Evolutionary conservation across 495 filamentous ascomycete species (phyloP), one percentile per base, ranked within the genome.

Genomic region (Pseudevernia furfuracea): DNA sequence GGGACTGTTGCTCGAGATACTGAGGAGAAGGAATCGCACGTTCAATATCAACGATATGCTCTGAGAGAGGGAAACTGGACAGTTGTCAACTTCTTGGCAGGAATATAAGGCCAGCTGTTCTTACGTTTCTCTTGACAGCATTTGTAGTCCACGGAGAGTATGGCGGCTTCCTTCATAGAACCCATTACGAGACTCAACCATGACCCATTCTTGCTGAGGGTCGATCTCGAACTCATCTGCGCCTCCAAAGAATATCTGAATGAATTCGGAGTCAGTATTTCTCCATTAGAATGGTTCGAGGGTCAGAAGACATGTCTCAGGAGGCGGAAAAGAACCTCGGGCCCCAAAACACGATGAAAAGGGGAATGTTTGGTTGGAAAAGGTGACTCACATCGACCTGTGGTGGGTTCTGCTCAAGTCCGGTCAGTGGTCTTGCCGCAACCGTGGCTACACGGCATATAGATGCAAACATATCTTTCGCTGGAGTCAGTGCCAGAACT

Each of bases 111-210:
- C 11, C 39, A 32, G 36, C 23, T 15, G n/a, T 23, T 32, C 83
- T 74, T 71, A 88, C 83, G 76, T 76, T 66, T 87, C 83, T 7
- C 70, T 66, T 3, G 80, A 82, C 69, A 92, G 82, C 65, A 85
- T 86, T 67, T 96, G 91, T 17, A 96, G 73, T 36, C 87, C 87
- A 36, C 80, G 75, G 75, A 96, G 77, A 0, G 83, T 85, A 73
- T 95, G 86, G 37, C 88, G 81, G 41, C 81, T 76, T 0, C 88
- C 82, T 71, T 96, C 92, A 60, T 82, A 95, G 69, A 89, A 95
- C 5, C 87, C 86, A 8, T 72, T 72, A 10, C 85, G 78, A 6
- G 86, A 78, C 69, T 96, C 89, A 0, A 94, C 79, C 90, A 96
- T 94, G 37, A 92, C 67, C 75, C 87, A 87, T 68, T 90, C 84